Evolutionary conservation across 2,329 filamentous ascomycete genomes (phyloP), one percentile per base, ranked within the genome.

Genomic region (Coniochaeta pulveracea): DNA sequence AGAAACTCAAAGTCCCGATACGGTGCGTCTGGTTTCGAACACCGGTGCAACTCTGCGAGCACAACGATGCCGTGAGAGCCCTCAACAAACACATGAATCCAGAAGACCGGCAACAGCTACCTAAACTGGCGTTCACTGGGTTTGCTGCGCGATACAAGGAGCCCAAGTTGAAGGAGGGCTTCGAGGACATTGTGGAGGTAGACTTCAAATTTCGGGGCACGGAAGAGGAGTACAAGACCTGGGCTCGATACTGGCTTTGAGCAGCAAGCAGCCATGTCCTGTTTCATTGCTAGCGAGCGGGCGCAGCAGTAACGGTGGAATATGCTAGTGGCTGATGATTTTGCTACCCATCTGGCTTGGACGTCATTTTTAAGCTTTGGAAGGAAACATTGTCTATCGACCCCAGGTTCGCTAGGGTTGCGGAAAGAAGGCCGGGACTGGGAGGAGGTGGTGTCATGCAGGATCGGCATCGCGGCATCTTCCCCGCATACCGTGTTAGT

Each of bases 1-100:
- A 67, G 42, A 79, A 80, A 46, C 60, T 75, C 47, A 63, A 72
- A 4, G 65, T 93, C 3, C 80, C 83, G 3, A 81, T 94, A 45
- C 80, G 89, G 29, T 93, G 89, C 49, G 66, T 96, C 8, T 80
- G 82, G 56, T 91, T 98, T 60, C 81, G 78, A 33, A 80, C 85
- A 10, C 65, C 77, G 1, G 55, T 76, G 17, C 66, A 71, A 26
- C 52, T 94, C 7, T 77, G 72, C 44, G 76, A 86, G 52, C 91
- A 98, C 60, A 98, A 98, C 50, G 83, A 93, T 50, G 74, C 72
- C 2, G 83, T 93, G 31, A 73, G 91, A 39, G 75, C 85, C 2
- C 61, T 88, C 47, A 78, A 77, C 46, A 52, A 55, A 33, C 26
- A 42, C 15, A 55, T 86, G 58, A 96, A 96, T 49, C 89, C 88